These are phyloP conservation scores for Keithomyces neogunnii DNA, from an alignment of 2,329 filamentous ascomycete genomes.

Conservation along the genomic window DNA sequence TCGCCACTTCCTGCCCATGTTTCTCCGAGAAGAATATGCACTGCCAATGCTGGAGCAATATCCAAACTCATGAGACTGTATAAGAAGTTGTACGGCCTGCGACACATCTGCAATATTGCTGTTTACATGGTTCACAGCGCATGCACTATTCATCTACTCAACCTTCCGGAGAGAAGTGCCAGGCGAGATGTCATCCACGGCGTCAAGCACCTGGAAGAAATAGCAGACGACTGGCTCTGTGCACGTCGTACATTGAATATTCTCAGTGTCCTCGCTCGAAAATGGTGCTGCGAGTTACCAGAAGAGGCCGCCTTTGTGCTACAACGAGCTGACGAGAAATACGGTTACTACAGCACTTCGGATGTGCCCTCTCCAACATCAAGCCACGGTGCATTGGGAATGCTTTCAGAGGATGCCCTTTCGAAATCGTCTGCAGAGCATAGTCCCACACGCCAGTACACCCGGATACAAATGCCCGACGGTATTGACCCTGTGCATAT, in stretches of 20 bases:
- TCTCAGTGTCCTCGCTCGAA: conserved; percentile 73
- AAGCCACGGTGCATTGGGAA: conserved; percentile 21
- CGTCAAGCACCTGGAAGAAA: conserved; percentile 86
- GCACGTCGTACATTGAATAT: conserved; percentile 79
- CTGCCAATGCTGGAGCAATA: conserved; percentile 78
- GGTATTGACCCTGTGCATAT: conserved; percentile 2
- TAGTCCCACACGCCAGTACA: conserved; percentile 26
- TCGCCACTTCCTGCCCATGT: conserved; percentile 82
- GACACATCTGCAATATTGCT: conserved; percentile 92
- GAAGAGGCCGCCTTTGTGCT: conserved; percentile 72
- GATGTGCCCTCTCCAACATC: conserved; percentile 49
- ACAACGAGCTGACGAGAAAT: conserved; percentile 70
- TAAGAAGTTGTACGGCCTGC: conserved; percentile 81
- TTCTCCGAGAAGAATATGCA: conserved; percentile 84
- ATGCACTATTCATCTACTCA: conserved; percentile 89
- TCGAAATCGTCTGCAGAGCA: conserved; percentile 20
- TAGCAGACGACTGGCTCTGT: conserved; percentile 89
- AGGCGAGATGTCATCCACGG: conserved; percentile 84
- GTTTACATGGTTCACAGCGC: conserved; percentile 94
- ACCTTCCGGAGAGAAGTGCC: conserved; percentile 86
- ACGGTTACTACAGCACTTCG: conserved; percentile 59
- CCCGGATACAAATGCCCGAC: conserved; percentile 16
- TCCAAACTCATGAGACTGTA: conserved; percentile 93
- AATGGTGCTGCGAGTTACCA: conserved; percentile 82
- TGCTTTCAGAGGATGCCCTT: conserved; percentile 18